Evolutionary conservation across 495 filamentous ascomycete species (phyloP).

Genomic region (Friedmanniomyces simplex): DNA sequence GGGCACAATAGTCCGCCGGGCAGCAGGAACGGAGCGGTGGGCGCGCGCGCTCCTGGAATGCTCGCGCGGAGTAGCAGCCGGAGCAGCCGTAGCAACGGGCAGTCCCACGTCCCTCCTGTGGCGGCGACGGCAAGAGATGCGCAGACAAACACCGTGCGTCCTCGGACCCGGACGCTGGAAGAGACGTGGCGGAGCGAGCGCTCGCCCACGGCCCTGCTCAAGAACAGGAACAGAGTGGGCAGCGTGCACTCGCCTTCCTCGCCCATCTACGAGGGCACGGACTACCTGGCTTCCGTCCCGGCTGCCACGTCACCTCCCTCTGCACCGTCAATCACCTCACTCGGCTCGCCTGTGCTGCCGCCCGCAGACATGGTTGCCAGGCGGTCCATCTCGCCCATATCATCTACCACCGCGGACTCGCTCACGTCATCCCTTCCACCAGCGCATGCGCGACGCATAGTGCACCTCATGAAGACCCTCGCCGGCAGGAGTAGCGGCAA

Average conservation of each 20-base stretch:
- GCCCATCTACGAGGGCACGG: conserved; percentile 12
- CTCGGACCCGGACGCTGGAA: conserved; percentile 34
- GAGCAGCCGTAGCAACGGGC: conserved; percentile 12
- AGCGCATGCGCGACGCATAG: conserved; percentile 50
- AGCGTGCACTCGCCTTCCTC: conserved; percentile 24
- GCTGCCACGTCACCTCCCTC: conserved; percentile 11
- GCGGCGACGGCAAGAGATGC: background rate
- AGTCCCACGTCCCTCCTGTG: background rate
- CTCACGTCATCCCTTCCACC: conserved; percentile 43
- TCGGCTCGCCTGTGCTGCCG: conserved; percentile 8
- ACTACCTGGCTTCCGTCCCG: conserved; percentile 19
- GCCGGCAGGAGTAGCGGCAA: conserved; percentile 62
- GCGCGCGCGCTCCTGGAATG: conserved; percentile 4
- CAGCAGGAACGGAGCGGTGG: conserved; percentile 5
- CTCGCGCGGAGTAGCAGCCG: conserved; percentile 8
- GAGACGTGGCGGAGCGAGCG: conserved; percentile 27
- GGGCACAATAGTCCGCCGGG: background rate
- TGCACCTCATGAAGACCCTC: conserved; percentile 57
- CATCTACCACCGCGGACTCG: conserved; percentile 25
- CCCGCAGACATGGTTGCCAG: background rate
- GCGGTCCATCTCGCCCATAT: conserved; percentile 13
- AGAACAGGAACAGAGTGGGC: conserved; percentile 31
- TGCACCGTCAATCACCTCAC: conserved; percentile 12
- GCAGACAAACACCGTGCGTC: conserved; percentile 17
- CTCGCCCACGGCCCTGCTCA: conserved; percentile 25